phyloP scores from a whole-genome alignment of 2,329 filamentous ascomycete genomes.

The Alternaria postmessia region DNA sequence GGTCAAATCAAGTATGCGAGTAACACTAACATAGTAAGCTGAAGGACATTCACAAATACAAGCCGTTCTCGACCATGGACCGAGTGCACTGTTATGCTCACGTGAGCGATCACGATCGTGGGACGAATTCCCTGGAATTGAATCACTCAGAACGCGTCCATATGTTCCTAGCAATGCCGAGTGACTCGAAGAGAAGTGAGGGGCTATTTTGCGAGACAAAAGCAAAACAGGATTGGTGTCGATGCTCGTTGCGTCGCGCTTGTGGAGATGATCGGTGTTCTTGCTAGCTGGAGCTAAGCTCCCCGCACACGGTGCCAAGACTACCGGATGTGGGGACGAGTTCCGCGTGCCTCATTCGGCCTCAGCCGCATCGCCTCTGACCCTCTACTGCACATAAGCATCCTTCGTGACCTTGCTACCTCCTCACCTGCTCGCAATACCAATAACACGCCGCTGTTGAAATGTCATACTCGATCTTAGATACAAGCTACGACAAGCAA shows the following conservation, averaged over 20 bases:
- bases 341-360: not conserved
- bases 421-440: not conserved
- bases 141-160: not conserved
- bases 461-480: not conserved
- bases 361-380: not conserved
- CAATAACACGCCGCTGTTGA: not conserved
- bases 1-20: not conserved
- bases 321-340: not conserved
- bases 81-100: not conserved
- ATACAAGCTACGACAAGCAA: not conserved
- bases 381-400: not conserved
- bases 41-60: not conserved
- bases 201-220: not conserved
- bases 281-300: not conserved
- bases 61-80: not conserved
- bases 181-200: not conserved
- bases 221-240: not conserved
- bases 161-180: not conserved
- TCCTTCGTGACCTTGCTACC: not conserved
- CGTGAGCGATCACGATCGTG: not conserved
- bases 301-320: not conserved
- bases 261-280: not conserved
- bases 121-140: not conserved
- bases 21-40: not conserved
- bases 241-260: not conserved